Conservation (phyloP, 2,329 filamentous ascomycete species). For the Trichoderma koningii region DNA sequence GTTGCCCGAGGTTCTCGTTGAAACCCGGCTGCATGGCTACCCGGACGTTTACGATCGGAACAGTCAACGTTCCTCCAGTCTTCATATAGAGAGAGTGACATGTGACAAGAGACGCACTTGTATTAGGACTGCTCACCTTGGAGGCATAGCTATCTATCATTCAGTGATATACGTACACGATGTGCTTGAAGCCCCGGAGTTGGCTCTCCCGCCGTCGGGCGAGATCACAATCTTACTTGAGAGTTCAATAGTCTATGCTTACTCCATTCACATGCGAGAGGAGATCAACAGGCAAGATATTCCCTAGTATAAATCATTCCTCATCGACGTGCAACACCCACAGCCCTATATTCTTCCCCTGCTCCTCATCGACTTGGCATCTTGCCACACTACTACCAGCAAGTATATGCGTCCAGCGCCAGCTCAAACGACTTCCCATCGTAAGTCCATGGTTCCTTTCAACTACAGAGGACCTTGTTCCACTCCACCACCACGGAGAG, state of each 20-base stretch:
- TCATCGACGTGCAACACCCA: not conserved
- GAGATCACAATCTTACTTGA: no score
- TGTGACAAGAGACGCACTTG: no score
- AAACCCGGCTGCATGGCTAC: not conserved
- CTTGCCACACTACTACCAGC: slow-evolving; percentile 10
- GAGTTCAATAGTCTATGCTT: not conserved
- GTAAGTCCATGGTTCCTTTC: not conserved
- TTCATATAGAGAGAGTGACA: no score
- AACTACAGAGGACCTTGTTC: not conserved
- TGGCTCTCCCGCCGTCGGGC: no score
- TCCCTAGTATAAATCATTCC: slow-evolving; percentile 1
- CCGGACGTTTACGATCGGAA: not conserved
- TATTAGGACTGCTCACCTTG: no score
- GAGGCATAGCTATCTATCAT: no score
- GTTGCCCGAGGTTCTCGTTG: not conserved
- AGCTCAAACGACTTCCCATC: not conserved
- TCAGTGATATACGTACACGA: no score
- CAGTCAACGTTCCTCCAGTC: no score
- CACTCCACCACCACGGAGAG: slow-evolving; percentile 8
- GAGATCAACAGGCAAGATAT: not conserved
- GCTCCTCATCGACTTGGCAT: slow-evolving; percentile 1
- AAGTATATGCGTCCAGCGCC: slow-evolving; percentile 19
- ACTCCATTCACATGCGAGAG: not conserved
- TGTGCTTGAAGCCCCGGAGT: no score
- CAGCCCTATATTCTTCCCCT: not conserved